Evolutionary conservation across 768 basidiomycete genomes (phyloP).

Genomic region (Suillus subluteus): DNA sequence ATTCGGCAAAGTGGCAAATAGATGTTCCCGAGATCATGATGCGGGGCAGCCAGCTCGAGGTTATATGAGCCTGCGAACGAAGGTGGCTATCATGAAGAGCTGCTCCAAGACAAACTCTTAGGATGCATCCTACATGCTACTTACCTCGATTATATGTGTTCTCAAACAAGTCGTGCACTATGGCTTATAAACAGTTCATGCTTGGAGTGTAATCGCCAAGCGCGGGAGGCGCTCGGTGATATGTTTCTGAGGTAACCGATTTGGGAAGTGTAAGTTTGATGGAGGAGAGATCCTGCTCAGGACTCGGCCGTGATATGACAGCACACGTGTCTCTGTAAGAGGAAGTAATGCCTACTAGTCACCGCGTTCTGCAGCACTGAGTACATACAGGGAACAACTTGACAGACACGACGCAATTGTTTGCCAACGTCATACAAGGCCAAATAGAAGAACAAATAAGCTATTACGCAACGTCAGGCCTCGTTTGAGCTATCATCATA

Average conservation of each 20-base stretch:
- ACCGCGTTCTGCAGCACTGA: background rate
- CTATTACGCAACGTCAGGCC: too few species aligned
- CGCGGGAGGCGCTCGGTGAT: background rate
- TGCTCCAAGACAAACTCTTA: background rate
- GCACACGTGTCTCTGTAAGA: background rate
- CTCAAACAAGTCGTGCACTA: background rate
- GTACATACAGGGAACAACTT: too few species aligned
- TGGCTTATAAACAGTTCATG: background rate
- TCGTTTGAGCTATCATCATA: too few species aligned
- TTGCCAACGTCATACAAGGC: background rate
- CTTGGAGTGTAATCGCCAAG: background rate
- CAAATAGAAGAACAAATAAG: slow-evolving; percentile 3
- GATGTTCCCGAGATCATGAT: slow-evolving; percentile 1
- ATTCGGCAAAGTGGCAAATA: background rate
- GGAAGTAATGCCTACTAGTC: background rate
- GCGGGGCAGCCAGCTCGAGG: background rate
- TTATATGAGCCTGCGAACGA: background rate
- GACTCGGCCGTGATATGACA: background rate
- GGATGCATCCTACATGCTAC: background rate
- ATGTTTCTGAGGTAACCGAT: background rate
- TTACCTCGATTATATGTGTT: background rate
- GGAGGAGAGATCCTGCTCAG: background rate
- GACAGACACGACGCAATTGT: background rate
- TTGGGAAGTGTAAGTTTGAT: background rate
- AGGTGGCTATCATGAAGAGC: background rate